These are phyloP conservation scores for Epicoccum nigrum DNA, from an alignment of 2,329 filamentous ascomycete genomes.

Conservation along the genomic window DNA sequence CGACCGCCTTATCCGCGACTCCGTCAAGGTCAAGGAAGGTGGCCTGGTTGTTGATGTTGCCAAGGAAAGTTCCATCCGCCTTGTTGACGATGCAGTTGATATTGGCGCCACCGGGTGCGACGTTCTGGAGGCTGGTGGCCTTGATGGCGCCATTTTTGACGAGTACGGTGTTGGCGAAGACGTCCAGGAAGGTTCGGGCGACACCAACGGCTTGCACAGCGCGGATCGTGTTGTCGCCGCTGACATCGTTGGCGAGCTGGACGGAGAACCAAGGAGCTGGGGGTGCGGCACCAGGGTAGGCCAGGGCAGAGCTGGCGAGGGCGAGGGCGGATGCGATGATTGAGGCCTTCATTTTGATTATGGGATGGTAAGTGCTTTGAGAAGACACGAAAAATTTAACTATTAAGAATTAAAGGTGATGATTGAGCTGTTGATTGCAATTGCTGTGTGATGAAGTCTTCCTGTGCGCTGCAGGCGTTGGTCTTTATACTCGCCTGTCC, in stretches of 20 bases:
- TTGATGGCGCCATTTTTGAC: slow-evolving; percentile 17
- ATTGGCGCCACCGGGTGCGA: slow-evolving; percentile 12
- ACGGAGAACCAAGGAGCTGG: slow-evolving; percentile 16
- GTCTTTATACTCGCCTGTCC: slow-evolving; percentile 2
- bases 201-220: slow-evolving; percentile 14
- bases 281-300: slow-evolving; percentile 19
- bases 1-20: slow-evolving; percentile 8
- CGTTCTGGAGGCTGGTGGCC: slow-evolving; percentile 24
- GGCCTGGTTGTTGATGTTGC: slow-evolving; percentile 18
- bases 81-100: slow-evolving; percentile 22
- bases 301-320: slow-evolving; percentile 21
- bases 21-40: slow-evolving; percentile 28
- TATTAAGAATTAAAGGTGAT: slow-evolving; percentile 12
- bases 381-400: slow-evolving; percentile 5
- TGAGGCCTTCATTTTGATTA: slow-evolving; percentile 27
- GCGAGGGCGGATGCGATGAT: slow-evolving; percentile 19
- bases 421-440: slow-evolving; percentile 10
- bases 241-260: slow-evolving; percentile 24
- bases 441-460: slow-evolving; percentile 11
- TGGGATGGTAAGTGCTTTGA: slow-evolving; percentile 11
- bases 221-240: slow-evolving; percentile 18
- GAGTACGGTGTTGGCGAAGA: slow-evolving; percentile 22
- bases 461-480: too few relatives aligned
- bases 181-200: slow-evolving; percentile 11
- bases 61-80: background rate